Conservation (phyloP, 805 yeast species). For the Kuraishia ogatae region DNA sequence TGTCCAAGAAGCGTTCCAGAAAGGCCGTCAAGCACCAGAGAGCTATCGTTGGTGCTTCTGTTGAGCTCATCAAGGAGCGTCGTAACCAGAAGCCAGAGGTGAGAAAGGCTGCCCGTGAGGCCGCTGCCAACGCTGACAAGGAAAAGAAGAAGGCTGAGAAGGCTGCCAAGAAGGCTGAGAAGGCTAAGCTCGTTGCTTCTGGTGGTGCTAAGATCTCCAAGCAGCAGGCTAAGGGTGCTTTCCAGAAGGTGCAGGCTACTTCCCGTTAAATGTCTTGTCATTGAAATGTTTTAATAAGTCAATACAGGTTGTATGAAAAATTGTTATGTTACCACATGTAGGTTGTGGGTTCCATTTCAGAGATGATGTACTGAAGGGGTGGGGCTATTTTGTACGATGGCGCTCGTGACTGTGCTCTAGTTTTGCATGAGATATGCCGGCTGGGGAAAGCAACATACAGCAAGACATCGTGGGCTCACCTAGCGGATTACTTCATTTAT, state of each 20-base stretch:
- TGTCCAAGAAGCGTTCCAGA: constrained; percentile 93
- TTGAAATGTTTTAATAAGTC: not conserved
- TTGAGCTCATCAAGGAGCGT: constrained; percentile 97
- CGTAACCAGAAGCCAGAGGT: constrained; percentile 93
- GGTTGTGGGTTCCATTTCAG: not conserved
- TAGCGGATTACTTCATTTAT: not conserved
- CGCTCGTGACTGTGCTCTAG: not conserved
- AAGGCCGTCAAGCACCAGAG: constrained; percentile 98
- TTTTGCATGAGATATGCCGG: not conserved
- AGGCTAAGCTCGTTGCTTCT: constrained; percentile 74
- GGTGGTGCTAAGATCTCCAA: constrained; percentile 77
- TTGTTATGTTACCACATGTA: not conserved
- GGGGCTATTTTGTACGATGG: not conserved
- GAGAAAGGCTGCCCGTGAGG: constrained; percentile 96
- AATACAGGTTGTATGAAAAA: not conserved
- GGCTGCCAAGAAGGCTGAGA: constrained; percentile 92
- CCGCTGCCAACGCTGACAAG: constrained; percentile 75
- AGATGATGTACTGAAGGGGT: not conserved
- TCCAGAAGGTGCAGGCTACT: constrained; percentile 93
- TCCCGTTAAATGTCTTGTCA: constrained; percentile 61
- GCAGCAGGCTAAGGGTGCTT: constrained; percentile 97
- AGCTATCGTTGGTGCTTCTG: constrained; percentile 99
- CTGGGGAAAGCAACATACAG: not conserved
- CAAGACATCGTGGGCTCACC: not conserved
- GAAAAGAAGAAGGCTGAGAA: constrained; percentile 87